Conservation (phyloP, 257 asterid species). For the Parsonsia alboflavescens region DNA sequence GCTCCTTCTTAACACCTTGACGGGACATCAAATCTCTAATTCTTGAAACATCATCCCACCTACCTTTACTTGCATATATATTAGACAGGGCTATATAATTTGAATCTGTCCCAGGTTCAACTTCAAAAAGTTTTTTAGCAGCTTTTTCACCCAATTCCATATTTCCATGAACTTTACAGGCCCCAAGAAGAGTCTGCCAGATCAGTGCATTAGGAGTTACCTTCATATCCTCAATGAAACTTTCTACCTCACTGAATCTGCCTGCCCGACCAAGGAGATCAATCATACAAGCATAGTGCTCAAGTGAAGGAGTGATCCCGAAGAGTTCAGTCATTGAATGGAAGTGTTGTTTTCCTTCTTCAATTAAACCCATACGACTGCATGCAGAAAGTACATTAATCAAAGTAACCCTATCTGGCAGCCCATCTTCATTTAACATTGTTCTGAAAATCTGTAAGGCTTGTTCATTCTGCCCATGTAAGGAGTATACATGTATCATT, state of each 20-base stretch:
- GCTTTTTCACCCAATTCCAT: constrained; percentile 74
- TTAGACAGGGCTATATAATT: constrained; percentile 64
- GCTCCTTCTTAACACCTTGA: constrained; percentile 70
- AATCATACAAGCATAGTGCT: constrained; percentile 81
- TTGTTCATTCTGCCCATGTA: constrained; percentile 62
- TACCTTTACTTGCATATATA: constrained; percentile 60
- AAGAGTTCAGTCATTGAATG: constrained; percentile 43
- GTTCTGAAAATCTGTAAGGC: constrained; percentile 52
- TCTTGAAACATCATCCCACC: constrained; percentile 68
- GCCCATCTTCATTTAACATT: constrained; percentile 41
- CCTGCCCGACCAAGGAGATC: constrained; percentile 81
- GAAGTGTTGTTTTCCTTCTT: constrained; percentile 59
- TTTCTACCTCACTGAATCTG: constrained; percentile 55
- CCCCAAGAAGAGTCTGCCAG: constrained; percentile 82
- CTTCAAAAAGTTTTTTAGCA: constrained; percentile 54
- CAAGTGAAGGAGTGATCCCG: constrained; percentile 51
- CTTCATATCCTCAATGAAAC: constrained; percentile 53
- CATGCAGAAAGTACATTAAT: constrained; percentile 73
- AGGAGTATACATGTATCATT: constrained; percentile 64
- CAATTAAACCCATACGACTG: constrained; percentile 74
- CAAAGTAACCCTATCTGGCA: constrained; percentile 64
- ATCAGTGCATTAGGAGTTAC: constrained; percentile 53
- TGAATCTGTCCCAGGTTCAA: constrained; percentile 54
- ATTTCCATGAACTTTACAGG: constrained; percentile 61
- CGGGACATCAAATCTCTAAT: constrained; percentile 54